Percentiles rank a stretch among this genome's conserved stretches.
These are phyloP conservation scores for Bauhinia variegata DNA, from an alignment of 306 rosid species.

Conservation along the genomic window DNA sequence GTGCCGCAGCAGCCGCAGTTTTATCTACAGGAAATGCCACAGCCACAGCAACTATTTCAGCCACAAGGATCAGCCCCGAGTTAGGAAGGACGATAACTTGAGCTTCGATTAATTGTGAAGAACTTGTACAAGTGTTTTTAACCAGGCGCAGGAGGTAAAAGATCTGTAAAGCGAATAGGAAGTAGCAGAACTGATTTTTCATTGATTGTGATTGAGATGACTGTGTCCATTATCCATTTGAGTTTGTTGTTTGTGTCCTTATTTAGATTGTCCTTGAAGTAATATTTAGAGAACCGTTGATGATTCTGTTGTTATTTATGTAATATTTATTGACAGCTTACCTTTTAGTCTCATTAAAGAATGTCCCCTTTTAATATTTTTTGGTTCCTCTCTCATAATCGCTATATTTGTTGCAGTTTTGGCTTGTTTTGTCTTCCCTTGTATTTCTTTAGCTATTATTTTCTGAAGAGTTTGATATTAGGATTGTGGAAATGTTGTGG, in stretches of 20 bases:
- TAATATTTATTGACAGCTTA: constrained; percentile 43
- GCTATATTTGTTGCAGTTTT: neutral
- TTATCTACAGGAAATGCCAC: neutral
- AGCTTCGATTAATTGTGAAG: constrained; percentile 47
- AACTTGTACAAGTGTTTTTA: constrained; percentile 55
- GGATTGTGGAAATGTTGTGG: no score
- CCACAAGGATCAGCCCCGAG: constrained; percentile 40
- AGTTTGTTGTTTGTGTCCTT: constrained; percentile 55
- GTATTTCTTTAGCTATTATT: neutral
- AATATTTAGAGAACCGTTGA: constrained; percentile 47
- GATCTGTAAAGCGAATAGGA: constrained; percentile 72
- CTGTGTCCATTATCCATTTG: constrained; percentile 48
- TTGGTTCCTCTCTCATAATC: no score
- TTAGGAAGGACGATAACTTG: constrained; percentile 40
- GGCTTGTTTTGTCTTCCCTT: neutral
- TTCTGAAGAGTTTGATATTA: neutral
- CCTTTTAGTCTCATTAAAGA: constrained; percentile 21
- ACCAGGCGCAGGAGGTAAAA: constrained; percentile 47
- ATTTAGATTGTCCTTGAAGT: constrained; percentile 40
- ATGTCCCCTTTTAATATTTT: constrained; percentile 2
- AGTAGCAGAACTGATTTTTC: constrained; percentile 72
- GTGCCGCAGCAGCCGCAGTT: constrained; percentile 11
- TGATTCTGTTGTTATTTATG: constrained; percentile 44
- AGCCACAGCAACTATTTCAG: constrained; percentile 44
- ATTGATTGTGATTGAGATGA: constrained; percentile 52